These are phyloP conservation scores for Heterobasidion occidentale DNA, from an alignment of 1,284 basidiomycete genomes.

Conservation along the genomic window DNA sequence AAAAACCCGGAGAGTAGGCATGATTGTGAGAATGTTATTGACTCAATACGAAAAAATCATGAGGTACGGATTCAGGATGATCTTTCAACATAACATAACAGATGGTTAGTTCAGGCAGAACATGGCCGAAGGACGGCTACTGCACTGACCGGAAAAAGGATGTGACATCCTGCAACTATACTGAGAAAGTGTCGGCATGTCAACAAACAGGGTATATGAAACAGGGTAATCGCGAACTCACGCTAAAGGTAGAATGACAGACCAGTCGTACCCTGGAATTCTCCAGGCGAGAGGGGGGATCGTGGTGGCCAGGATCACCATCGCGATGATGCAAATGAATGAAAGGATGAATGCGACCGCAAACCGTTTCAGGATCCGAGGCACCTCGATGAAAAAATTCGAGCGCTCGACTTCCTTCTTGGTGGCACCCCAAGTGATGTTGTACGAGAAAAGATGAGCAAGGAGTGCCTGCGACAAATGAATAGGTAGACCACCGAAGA, in stretches of 20 bases:
- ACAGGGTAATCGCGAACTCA: conserved; percentile 24
- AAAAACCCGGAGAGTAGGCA: background rate
- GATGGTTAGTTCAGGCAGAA: background rate
- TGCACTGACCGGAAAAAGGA: conserved; percentile 56
- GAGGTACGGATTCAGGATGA: conserved; percentile 70
- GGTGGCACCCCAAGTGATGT: conserved; percentile 78
- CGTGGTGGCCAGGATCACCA: conserved; percentile 46
- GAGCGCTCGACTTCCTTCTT: conserved; percentile 76
- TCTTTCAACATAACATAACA: conserved; percentile 24
- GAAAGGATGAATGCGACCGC: conserved; percentile 55
- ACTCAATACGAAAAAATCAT: conserved; percentile 60
- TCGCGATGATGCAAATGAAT: conserved; percentile 34
- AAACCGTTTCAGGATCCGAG: conserved; percentile 71
- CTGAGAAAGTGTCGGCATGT: conserved; percentile 21
- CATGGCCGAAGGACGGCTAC: conserved; percentile 4
- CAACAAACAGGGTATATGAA: background rate
- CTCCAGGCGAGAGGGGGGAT: conserved; percentile 56
- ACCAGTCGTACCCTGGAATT: conserved; percentile 53
- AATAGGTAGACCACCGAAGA: conserved; percentile 74
- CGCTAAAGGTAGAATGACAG: conserved; percentile 62
- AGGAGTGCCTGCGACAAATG: conserved; percentile 69
- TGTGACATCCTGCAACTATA: conserved; percentile 53
- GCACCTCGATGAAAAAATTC: conserved; percentile 86
- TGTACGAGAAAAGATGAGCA: conserved; percentile 78
- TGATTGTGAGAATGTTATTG: background rate